Evolutionary conservation across 148 eudicot genomes (phyloP).

Genomic region (Vaccinium myrtillus): DNA sequence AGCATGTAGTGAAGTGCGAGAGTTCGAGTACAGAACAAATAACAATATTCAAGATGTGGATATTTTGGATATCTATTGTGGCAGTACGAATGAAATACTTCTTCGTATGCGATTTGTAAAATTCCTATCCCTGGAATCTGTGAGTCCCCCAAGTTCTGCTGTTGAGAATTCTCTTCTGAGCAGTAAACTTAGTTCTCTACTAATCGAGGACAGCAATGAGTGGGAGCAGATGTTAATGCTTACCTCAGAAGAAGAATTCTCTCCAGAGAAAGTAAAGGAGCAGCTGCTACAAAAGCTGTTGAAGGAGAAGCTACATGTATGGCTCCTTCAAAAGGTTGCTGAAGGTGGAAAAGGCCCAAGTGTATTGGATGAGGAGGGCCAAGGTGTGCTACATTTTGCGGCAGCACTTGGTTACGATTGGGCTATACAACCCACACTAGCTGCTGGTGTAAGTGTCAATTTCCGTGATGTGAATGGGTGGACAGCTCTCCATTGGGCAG

Average conservation of each 20-base stretch:
- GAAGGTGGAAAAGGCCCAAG: constrained; percentile 73
- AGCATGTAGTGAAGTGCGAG: constrained; percentile 98
- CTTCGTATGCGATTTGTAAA: constrained; percentile 55
- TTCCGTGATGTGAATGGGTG: constrained; percentile 79
- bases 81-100: constrained; percentile 35
- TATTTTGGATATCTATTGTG: constrained; percentile 30
- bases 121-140: constrained; percentile 44
- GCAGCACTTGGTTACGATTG: constrained; percentile 86
- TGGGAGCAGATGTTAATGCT: constrained; percentile 47
- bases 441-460: constrained; percentile 74
- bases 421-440: constrained; percentile 66
- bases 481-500: constrained; percentile 94
- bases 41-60: constrained; percentile 35
- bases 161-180: constrained; percentile 30
- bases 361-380: constrained; percentile 70
- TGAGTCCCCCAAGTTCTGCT: constrained; percentile 18
- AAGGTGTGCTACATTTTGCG: constrained; percentile 76
- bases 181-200: constrained; percentile 42
- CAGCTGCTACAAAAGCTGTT: constrained; percentile 49
- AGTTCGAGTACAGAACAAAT: constrained; percentile 61
- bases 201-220: constrained; percentile 39
- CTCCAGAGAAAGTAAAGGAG: constrained; percentile 43
- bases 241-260: constrained; percentile 37
- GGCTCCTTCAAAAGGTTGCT: constrained; percentile 66
- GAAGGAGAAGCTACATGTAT: constrained; percentile 57